These are phyloP conservation scores for Clavariopsis aquatica DNA, from an alignment of 495 filamentous ascomycete genomes.

Conservation along the genomic window DNA sequence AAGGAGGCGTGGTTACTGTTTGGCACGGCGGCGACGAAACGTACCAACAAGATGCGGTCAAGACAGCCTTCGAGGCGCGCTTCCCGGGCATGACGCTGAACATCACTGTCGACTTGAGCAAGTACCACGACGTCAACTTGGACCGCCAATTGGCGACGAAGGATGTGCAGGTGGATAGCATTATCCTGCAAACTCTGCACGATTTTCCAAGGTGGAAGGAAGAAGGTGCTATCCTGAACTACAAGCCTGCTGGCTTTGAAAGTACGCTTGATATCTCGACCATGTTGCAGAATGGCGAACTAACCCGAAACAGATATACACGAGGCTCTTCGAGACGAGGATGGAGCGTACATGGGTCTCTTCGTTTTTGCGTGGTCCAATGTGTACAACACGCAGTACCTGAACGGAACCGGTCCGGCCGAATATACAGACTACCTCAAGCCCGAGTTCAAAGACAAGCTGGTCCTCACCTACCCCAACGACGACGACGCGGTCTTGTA, in stretches of 20 bases:
- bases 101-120: constrained; percentile 47
- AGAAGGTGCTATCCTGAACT: constrained; percentile 42
- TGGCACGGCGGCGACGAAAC: constrained; percentile 45
- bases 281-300: not conserved
- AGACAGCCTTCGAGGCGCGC: constrained; percentile 38
- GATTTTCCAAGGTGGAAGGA: constrained; percentile 47
- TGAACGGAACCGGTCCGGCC: constrained; percentile 9
- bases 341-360: constrained; percentile 35
- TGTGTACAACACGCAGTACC: constrained; percentile 33
- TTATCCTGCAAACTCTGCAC: constrained; percentile 46
- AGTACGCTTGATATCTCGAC: not conserved
- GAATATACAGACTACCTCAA: constrained; percentile 41
- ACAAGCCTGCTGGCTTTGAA: constrained; percentile 42
- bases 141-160: constrained; percentile 42
- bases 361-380: constrained; percentile 36
- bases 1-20: constrained; percentile 42
- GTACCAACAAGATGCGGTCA: constrained; percentile 38
- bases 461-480: constrained; percentile 48
- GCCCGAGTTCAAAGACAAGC: constrained; percentile 44
- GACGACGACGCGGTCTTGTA: constrained; percentile 48
- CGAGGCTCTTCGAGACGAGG: constrained; percentile 38
- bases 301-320: constrained; percentile 16
- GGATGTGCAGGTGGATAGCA: constrained; percentile 41
- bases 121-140: constrained; percentile 45
- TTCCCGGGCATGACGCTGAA: constrained; percentile 47